phyloP scores from a whole-genome alignment of 495 filamentous ascomycete species.

The Cercophora sp. region DNA sequence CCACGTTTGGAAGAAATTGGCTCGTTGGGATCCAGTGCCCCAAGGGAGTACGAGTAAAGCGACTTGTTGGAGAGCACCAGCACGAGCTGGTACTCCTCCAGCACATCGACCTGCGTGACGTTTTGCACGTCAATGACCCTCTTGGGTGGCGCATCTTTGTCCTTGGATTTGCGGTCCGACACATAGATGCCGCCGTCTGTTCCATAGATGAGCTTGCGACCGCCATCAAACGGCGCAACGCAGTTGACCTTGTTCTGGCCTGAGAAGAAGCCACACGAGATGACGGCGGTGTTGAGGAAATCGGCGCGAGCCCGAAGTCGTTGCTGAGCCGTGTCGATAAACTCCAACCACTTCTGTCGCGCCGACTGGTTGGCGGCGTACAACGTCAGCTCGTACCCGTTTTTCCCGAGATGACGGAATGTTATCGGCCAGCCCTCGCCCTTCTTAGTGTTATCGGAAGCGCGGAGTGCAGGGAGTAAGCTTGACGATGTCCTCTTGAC shows the following conservation, averaged over 20 bases:
- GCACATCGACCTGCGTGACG: slow-evolving; percentile 92
- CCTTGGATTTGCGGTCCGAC: slow-evolving; percentile 84
- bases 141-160: slow-evolving; percentile 67
- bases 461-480: slow-evolving; percentile 70
- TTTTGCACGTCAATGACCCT: slow-evolving; percentile 79
- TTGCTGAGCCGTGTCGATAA: slow-evolving; percentile 85
- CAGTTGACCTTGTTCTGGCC: slow-evolving; percentile 82
- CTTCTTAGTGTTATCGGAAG: slow-evolving; percentile 41
- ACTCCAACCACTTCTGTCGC: slow-evolving; percentile 91
- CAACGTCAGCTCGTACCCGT: slow-evolving; percentile 89
- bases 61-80: slow-evolving; percentile 92
- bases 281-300: slow-evolving; percentile 85
- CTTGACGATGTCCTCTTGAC: slow-evolving; percentile 89
- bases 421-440: slow-evolving; percentile 91
- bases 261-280: slow-evolving; percentile 83
- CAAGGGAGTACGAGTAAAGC: slow-evolving; percentile 78
- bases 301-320: slow-evolving; percentile 81
- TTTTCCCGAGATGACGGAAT: slow-evolving; percentile 96
- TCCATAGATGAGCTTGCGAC: slow-evolving; percentile 87
- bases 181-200: slow-evolving; percentile 92
- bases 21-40: slow-evolving; percentile 78
- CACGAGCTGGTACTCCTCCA: slow-evolving; percentile 90
- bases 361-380: slow-evolving; percentile 77
- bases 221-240: slow-evolving; percentile 90
- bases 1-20: slow-evolving; percentile 73